Evolutionary conservation across 495 filamentous ascomycete species (phyloP).

Genomic region (Pyrenula aspistea): DNA sequence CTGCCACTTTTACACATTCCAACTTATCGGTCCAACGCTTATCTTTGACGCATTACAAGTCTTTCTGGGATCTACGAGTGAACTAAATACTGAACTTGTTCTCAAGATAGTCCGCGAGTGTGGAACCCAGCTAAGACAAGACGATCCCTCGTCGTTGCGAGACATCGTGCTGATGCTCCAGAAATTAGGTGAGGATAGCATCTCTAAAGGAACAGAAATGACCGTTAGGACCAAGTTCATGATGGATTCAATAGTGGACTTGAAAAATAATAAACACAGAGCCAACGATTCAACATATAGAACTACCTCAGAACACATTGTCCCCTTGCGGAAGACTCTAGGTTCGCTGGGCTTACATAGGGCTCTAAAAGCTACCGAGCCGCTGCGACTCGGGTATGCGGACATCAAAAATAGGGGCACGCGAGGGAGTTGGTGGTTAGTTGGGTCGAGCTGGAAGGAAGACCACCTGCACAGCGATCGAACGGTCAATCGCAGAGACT

Average conservation of each 20-base stretch:
- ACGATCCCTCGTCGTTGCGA: conserved; percentile 83
- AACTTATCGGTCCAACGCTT: conserved; percentile 68
- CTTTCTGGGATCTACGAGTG: conserved; percentile 63
- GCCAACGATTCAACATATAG: conserved; percentile 48
- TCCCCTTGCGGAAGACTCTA: conserved; percentile 71
- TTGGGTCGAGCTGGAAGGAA: conserved; percentile 79
- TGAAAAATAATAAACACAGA: conserved; percentile 90
- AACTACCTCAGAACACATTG: conserved; percentile 62
- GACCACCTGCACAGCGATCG: conserved; percentile 27
- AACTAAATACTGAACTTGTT: conserved; percentile 84
- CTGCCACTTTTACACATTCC: conserved; percentile 84
- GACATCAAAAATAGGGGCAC: conserved; percentile 74
- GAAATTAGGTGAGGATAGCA: conserved; percentile 26
- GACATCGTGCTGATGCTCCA: conserved; percentile 78
- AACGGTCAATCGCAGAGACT: conserved; percentile 17
- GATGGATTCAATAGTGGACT: conserved; percentile 89
- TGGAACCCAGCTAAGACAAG: conserved; percentile 73
- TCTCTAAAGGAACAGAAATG: conserved; percentile 50
- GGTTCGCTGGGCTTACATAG: conserved; percentile 57
- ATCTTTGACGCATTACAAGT: conserved; percentile 82
- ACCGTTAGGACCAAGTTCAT: conserved; percentile 89
- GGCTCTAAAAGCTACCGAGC: conserved; percentile 60
- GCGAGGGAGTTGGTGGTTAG: conserved; percentile 96
- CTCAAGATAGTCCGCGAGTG: conserved; percentile 71
- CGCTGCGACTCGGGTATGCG: conserved; percentile 63